phyloP scores from a whole-genome alignment of 257 asterid genomes.

The Nicotiana obtusifolia region DNA sequence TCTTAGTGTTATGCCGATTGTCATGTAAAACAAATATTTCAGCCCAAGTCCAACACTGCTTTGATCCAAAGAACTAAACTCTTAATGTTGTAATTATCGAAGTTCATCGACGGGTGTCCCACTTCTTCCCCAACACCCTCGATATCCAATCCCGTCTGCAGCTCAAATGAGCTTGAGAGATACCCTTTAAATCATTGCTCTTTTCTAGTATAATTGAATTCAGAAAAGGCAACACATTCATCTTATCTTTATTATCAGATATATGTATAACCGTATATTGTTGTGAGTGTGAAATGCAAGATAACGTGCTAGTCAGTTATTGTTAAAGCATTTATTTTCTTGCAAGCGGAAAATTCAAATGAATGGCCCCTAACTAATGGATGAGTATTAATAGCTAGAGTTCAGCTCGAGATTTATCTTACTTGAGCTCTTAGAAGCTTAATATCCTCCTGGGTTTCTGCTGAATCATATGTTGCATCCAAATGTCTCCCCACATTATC shows the following conservation, averaged over 20 bases:
- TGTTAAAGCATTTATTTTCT: neutral
- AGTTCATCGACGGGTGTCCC: neutral
- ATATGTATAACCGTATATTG: neutral
- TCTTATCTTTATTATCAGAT: neutral
- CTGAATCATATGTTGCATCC: conserved; percentile 61
- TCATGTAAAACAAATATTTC: neutral
- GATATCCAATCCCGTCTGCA: neutral
- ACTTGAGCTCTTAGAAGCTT: conserved; percentile 72
- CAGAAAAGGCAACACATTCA: neutral
- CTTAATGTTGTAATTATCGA: neutral
- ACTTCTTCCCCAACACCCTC: neutral
- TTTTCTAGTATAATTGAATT: neutral
- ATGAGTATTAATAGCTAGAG: neutral
- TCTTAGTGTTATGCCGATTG: neutral
- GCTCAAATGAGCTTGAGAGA: neutral
- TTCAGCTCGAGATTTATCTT: conserved; percentile 16
- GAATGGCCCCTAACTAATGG: neutral
- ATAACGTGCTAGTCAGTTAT: neutral
- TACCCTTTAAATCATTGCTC: neutral
- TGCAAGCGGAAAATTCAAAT: neutral
- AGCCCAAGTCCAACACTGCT: neutral
- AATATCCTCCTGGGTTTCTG: conserved; percentile 84
- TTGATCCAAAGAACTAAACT: neutral
- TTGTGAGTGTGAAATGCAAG: neutral
- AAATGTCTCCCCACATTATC: conserved; percentile 87